Evolutionary conservation across 768 basidiomycete species (phyloP), one percentile per base, ranked within the genome.

Genomic region (Russula sp.): DNA sequence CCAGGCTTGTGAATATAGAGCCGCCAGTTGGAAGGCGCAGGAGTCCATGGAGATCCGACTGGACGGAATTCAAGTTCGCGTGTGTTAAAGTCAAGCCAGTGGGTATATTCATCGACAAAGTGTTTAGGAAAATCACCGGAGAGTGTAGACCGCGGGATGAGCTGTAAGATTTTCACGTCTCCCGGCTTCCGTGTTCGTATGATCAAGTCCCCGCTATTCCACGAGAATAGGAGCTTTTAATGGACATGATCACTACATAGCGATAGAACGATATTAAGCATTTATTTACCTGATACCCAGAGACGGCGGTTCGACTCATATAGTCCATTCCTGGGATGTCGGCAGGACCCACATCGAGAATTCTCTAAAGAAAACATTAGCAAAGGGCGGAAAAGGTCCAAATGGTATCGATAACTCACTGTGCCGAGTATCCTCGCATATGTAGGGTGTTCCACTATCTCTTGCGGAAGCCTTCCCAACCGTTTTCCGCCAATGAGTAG

Each of bases 401-500:
- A 32, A 13, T 11, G 10, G 16, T 10, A 22, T 38, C 18, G 10
- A 52, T 0, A 1, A 36, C 61, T 49, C 55, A 65, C 79, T 18
- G 73, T 42, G 26, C 74, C 72, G 53, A 83, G 76, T n/a, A 81
- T 61, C 6, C 73, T 70, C 18, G 49, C 51, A 61, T 79, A 82
- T 1, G 72, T 67, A 2, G 72, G 36, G 67, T 81, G 75, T 0
- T 28, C 55, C 2, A 70, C 48, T 36, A 82, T 77, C 0, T 65
- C 63, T 10, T 49, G 34, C 0, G 81, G 78, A 16, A 83, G 73
- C 32, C 73, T 74, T 16, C 78, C 76, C 11, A 78, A 59, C 1
- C 75, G 73, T 61, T 74, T 74, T 9, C 81, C 81, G 13, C 78
- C 69, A 14, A 83, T 72, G 22, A 81, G 72, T 1, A 83, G 70